A percentile compares a stretch with the other conserved stretches of the same genome.
Evolutionary conservation across 108 stramenopile species (phyloP).

Genomic region (Cyclotella cryptica): DNA sequence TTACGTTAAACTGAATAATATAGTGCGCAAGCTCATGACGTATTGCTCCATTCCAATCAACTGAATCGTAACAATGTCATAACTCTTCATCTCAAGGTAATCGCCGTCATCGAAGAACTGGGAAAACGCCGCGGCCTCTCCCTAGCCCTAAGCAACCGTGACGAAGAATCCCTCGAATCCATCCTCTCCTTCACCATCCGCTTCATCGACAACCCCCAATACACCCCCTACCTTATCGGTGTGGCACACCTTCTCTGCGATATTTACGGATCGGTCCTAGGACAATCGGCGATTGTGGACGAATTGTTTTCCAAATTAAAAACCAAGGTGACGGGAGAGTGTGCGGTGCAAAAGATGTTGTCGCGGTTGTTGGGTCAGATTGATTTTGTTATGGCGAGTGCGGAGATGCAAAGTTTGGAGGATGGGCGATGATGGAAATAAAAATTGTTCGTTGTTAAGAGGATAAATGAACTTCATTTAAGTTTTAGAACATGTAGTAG

Average conservation of each 20-base stretch:
- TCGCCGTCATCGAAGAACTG: conserved; percentile 88
- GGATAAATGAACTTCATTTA: not conserved
- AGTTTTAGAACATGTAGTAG: conserved; percentile 1
- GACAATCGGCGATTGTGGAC: conserved; percentile 84
- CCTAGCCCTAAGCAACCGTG: conserved; percentile 82
- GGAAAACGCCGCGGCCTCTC: conserved; percentile 82
- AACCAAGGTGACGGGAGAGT: conserved; percentile 73
- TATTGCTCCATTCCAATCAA: too few relatives aligned
- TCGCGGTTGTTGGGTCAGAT: conserved; percentile 78
- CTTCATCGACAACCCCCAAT: conserved; percentile 80
- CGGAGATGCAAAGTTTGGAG: conserved; percentile 42
- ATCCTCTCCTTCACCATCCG: conserved; percentile 83
- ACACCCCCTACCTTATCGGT: conserved; percentile 75
- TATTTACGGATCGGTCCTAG: conserved; percentile 59
- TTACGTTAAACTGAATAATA: too few relatives aligned
- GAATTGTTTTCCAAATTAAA: conserved; percentile 87
- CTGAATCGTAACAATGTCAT: too few relatives aligned
- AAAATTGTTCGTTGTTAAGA: not conserved
- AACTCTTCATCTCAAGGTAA: conserved; percentile 33
- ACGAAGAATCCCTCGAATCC: conserved; percentile 88
- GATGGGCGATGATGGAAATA: not conserved
- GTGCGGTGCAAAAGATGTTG: conserved; percentile 64
- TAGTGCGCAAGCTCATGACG: too few relatives aligned
- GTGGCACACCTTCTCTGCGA: conserved; percentile 65
- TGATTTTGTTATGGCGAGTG: conserved; percentile 69